Evolutionary conservation across 176 grass and related monocot species (phyloP), one percentile per base, ranked within the genome.

Genomic region (Musa acuminata): DNA sequence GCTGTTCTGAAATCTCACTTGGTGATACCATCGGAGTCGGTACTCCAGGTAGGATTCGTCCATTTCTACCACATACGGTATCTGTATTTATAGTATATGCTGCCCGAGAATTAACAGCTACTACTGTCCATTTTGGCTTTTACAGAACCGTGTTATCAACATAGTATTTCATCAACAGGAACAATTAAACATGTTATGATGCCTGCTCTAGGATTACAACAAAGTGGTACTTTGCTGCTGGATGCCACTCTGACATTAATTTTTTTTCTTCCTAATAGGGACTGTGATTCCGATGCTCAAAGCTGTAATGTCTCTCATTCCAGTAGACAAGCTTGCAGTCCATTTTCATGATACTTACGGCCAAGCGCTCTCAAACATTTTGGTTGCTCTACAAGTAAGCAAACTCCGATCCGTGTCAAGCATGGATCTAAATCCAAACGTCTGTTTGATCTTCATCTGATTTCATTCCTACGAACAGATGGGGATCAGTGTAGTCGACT

Each of bases 301-400:
- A 70, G 95, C 82, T 55, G 86, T 98, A 50, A 82, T 85, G 86
- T 71, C 84, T n/a, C 74, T 91, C 8, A 63, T 98, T 67, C 95
- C 95, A n/a, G 72, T 79, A 53, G 88, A 93, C 69, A 98, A 91
- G 75, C 77, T 98, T 26, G 90, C 90, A 9, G 88, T 91, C 59
- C 90, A 98, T 80, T 93, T 93, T 73, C 95, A 98, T 25, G 95
- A 98, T 66, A 98, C 95, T 29, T 93, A 89, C 3, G 90, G 90
- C 72, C 95, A 98, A 49, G 84, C 95, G 62, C 90, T 98, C 68
- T 79, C 88, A 25, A 98, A 98, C 66, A 93, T 98, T 72, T 80
- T 98, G 0, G 84, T 71, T 24, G 88, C 95, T 17, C 90, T 98
- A 51, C 90, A 93, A 78, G 95, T 93, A 86, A 91, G 85, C 55